These are phyloP conservation scores for Candida pseudoviswanathii DNA, from an alignment of 1,139 yeast species.

Conservation along the genomic window DNA sequence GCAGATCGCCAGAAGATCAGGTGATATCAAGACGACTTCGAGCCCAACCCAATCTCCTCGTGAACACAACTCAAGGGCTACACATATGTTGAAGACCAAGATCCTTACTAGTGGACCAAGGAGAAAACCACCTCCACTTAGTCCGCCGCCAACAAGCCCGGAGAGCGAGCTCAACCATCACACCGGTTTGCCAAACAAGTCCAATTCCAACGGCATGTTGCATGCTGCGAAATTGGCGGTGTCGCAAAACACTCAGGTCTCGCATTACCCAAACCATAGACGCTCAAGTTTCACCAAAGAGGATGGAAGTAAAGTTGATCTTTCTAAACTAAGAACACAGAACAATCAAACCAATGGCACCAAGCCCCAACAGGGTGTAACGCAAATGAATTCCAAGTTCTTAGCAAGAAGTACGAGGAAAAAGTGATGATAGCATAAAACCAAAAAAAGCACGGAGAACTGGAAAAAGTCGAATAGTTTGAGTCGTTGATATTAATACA, in stretches of 20 bases:
- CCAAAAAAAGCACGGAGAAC: too few species aligned
- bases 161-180: constrained; percentile 30
- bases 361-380: constrained; percentile 24
- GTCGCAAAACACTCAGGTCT: constrained; percentile 29
- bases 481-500: neutral
- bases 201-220: constrained; percentile 28
- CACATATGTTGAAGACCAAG: constrained; percentile 11
- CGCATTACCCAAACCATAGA: constrained; percentile 27
- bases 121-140: constrained; percentile 41
- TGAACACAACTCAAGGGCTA: constrained; percentile 2
- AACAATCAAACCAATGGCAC: constrained; percentile 8
- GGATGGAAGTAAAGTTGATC: constrained; percentile 17
- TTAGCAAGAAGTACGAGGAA: constrained; percentile 46
- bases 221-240: constrained; percentile 53
- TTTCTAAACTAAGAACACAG: neutral
- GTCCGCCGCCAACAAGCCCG: constrained; percentile 26
- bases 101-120: constrained; percentile 19
- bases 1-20: neutral
- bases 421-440: constrained; percentile 22
- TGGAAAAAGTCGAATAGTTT: too few species aligned
- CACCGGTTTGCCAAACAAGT: constrained; percentile 32
- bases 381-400: constrained; percentile 45
- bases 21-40: neutral
- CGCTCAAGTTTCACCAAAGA: constrained; percentile 44
- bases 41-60: constrained; percentile 6